Conservation (phyloP, 2,329 filamentous ascomycete genomes). For the Penicillium glabrum region DNA sequence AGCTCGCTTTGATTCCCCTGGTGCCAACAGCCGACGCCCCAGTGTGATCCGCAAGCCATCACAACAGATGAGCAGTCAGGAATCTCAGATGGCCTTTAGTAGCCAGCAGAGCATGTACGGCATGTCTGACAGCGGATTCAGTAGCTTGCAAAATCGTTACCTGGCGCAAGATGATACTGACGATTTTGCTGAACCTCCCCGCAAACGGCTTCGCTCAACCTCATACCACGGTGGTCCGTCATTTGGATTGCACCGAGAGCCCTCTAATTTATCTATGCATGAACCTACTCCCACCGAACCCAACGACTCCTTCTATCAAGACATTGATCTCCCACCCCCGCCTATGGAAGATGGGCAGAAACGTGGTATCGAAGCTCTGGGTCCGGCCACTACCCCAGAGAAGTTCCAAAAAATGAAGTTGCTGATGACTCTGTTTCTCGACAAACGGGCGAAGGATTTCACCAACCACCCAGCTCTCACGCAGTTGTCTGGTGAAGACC, state of each 20-base stretch:
- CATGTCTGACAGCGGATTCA: constrained; percentile 74
- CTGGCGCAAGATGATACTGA: constrained; percentile 43
- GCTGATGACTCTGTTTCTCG: constrained; percentile 79
- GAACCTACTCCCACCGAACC: constrained; percentile 48
- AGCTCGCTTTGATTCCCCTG: constrained; percentile 84
- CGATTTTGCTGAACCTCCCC: constrained; percentile 71
- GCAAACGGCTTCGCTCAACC: constrained; percentile 68
- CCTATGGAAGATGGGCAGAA: constrained; percentile 31
- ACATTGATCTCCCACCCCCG: constrained; percentile 32
- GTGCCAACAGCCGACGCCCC: constrained; percentile 63
- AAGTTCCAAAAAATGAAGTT: constrained; percentile 78
- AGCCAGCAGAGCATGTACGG: constrained; percentile 78
- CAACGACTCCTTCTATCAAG: constrained; percentile 49
- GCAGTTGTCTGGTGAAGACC: constrained; percentile 72
- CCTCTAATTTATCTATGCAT: constrained; percentile 37
- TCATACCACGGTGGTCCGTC: constrained; percentile 50
- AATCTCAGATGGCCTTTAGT: constrained; percentile 66
- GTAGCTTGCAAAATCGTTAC: constrained; percentile 59
- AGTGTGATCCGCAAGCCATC: constrained; percentile 70
- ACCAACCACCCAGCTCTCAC: constrained; percentile 75
- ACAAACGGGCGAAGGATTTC: constrained; percentile 68
- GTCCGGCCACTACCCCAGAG: constrained; percentile 58
- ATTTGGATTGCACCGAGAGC: constrained; percentile 35
- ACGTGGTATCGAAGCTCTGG: constrained; percentile 43
- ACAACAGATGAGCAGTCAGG: constrained; percentile 60